Evolutionary conservation across 345 rosid genomes (phyloP).

Genomic region (Pseudoturritis turrita): DNA sequence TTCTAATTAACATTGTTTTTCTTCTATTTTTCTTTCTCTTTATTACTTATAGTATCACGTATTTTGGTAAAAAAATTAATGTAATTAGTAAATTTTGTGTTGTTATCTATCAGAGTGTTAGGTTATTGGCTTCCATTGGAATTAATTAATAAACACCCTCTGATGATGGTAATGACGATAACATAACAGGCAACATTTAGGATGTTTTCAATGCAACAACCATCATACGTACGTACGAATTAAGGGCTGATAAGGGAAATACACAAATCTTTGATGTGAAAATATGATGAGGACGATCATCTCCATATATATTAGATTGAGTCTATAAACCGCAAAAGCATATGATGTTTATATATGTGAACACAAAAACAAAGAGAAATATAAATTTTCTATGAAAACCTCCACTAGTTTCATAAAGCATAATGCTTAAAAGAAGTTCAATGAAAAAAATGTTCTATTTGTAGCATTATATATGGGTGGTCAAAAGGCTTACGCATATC

Average conservation of each 20-base stretch:
- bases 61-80: not conserved
- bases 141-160: not conserved
- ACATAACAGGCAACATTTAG: not conserved
- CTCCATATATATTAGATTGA: too few relatives aligned
- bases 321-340: too few relatives aligned
- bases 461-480: too few relatives aligned
- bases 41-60: not conserved
- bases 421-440: too few relatives aligned
- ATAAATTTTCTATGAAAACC: too few relatives aligned
- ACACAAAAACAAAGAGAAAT: too few relatives aligned
- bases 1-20: too few relatives aligned
- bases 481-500: too few relatives aligned
- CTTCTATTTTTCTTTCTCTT: not conserved
- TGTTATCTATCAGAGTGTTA: not conserved
- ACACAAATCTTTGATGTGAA: not conserved
- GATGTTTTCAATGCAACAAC: not conserved
- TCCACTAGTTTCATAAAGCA: too few relatives aligned
- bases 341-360: too few relatives aligned
- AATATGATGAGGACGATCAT: not conserved
- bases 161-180: not conserved
- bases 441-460: too few relatives aligned
- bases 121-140: not conserved
- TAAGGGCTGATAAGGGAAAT: not conserved
- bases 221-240: not conserved
- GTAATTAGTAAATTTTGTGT: not conserved